These are phyloP conservation scores for Colletotrichum australisinense DNA, from an alignment of 2,329 filamentous ascomycete species.

Conservation along the genomic window DNA sequence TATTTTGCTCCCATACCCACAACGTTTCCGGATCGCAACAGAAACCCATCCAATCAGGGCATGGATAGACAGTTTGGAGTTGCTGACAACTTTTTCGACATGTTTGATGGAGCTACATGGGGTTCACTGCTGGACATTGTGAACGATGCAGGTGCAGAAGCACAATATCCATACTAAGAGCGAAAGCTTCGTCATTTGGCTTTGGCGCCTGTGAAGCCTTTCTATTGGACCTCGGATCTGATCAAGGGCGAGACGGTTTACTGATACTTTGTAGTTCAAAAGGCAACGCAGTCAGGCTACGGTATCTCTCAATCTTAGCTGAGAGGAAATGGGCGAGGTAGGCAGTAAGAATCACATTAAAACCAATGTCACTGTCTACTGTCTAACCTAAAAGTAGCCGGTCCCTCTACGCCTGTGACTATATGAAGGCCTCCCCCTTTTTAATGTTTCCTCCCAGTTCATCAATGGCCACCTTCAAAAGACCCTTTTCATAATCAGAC, in stretches of 20 bases:
- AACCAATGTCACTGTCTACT: not conserved
- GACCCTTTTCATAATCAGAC: not conserved
- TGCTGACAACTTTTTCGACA: slow-evolving; percentile 10
- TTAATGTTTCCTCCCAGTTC: slow-evolving; percentile 11
- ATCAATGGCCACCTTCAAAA: not conserved
- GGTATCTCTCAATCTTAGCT: not conserved
- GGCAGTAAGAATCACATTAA: not conserved
- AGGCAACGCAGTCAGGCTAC: too few relatives aligned
- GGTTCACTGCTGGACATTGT: slow-evolving; percentile 25
- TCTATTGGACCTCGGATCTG: not conserved
- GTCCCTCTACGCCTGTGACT: not conserved
- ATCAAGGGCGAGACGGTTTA: too few relatives aligned
- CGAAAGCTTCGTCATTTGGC: not conserved
- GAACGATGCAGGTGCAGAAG: not conserved
- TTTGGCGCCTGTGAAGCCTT: not conserved
- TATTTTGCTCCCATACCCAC: slow-evolving; percentile 23
- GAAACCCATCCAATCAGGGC: not conserved
- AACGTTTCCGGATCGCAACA: slow-evolving; percentile 18
- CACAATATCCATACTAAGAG: not conserved
- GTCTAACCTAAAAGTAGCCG: not conserved
- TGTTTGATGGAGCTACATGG: slow-evolving; percentile 33
- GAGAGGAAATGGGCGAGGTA: not conserved
- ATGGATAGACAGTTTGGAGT: not conserved
- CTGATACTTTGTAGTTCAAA: too few relatives aligned
- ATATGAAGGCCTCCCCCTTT: slow-evolving; percentile 4